phyloP scores from a whole-genome alignment of 148 eudicot species.

The Fagopyrum esculentum region DNA sequence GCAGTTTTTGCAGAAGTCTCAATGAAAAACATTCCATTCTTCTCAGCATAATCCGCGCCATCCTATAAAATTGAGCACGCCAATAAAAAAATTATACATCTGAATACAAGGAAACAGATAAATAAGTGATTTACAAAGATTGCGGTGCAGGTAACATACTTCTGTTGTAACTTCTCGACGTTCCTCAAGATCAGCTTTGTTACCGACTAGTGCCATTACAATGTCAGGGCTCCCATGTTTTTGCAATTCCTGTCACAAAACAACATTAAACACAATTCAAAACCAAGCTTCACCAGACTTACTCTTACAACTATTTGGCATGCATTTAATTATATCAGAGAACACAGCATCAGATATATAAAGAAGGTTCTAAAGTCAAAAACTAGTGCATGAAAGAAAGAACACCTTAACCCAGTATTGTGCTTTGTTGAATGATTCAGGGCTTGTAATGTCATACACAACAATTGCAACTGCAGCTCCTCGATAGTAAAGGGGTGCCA shows the following conservation, averaged over 20 bases:
- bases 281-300: neutral
- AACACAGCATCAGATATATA: neutral
- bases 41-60: slow-evolving; percentile 78
- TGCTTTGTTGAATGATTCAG: slow-evolving; percentile 81
- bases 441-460: slow-evolving; percentile 85
- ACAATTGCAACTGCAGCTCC: slow-evolving; percentile 93
- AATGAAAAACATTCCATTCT: slow-evolving; percentile 94
- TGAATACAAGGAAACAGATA: neutral
- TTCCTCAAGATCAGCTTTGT: slow-evolving; percentile 93
- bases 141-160: slow-evolving; percentile 37
- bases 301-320: neutral
- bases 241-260: slow-evolving; percentile 58
- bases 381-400: slow-evolving; percentile 4
- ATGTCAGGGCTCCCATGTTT: slow-evolving; percentile 94
- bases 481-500: slow-evolving; percentile 94
- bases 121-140: neutral
- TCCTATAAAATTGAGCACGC: slow-evolving; percentile 32
- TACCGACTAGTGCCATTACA: slow-evolving; percentile 97
- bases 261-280: neutral
- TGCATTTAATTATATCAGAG: neutral
- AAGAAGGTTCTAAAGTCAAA: neutral
- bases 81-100: neutral
- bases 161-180: slow-evolving; percentile 73
- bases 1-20: slow-evolving; percentile 99
- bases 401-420: slow-evolving; percentile 96